These are phyloP conservation scores for Vittaforma corneae DNA, from an alignment of 371 early-diverging fungal species.

Conservation along the genomic window DNA sequence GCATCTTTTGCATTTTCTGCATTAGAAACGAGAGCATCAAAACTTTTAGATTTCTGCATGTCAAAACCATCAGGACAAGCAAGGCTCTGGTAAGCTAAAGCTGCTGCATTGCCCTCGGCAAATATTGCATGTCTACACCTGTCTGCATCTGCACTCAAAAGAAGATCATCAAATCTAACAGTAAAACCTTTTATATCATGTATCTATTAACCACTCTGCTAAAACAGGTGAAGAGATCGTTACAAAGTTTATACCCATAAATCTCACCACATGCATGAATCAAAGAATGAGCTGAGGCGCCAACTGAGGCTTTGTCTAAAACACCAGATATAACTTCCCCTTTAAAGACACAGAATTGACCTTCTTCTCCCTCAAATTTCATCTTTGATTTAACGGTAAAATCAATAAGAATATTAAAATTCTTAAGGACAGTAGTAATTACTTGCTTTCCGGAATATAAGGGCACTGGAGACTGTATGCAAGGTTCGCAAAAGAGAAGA, in stretches of 20 bases:
- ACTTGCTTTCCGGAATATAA: constrained; percentile 96
- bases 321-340: constrained; percentile 79
- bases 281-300: constrained; percentile 78
- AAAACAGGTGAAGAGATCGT: constrained; percentile 77
- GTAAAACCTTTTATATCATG: constrained; percentile 76
- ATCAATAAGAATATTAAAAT: constrained; percentile 63
- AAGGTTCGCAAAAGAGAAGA: constrained; percentile 31
- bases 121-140: constrained; percentile 57
- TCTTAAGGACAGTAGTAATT: constrained; percentile 41
- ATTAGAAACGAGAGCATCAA: background rate
- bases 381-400: constrained; percentile 72
- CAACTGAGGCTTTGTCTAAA: constrained; percentile 91
- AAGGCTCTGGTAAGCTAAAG: background rate
- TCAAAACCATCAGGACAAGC: background rate
- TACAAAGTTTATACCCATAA: constrained; percentile 79
- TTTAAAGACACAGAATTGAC: constrained; percentile 63
- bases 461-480: constrained; percentile 64
- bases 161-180: constrained; percentile 95
- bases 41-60: background rate
- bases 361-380: constrained; percentile 61
- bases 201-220: constrained; percentile 82
- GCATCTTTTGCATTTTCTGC: constrained; percentile 10
- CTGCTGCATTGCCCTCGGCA: constrained; percentile 63
- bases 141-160: constrained; percentile 59
- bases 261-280: constrained; percentile 89